Conservation (phyloP, 768 basidiomycete genomes). For the Amanita molliuscula region DNA sequence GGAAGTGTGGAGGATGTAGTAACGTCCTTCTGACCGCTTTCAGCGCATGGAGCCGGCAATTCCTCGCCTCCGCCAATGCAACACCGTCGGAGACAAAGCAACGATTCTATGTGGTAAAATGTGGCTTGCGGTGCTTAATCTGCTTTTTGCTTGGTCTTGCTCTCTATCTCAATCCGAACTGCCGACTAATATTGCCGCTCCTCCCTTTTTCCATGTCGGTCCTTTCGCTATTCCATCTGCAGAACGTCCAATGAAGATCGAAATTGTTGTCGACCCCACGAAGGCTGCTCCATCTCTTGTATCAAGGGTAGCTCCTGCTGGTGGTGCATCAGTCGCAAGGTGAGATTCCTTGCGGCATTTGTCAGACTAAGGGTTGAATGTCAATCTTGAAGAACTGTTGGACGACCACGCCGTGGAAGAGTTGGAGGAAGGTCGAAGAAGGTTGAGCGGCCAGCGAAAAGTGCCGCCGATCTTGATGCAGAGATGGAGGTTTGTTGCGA, state of each 20-base stretch:
- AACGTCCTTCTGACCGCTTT: slow-evolving; percentile 19
- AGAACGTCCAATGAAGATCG: slow-evolving; percentile 99
- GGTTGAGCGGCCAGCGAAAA: slow-evolving; percentile 61
- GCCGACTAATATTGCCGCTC: slow-evolving; percentile 32
- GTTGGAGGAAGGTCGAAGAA: slow-evolving; percentile 31
- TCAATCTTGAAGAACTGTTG: slow-evolving; percentile 11
- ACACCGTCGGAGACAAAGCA: slow-evolving; percentile 29
- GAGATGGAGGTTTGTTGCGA: slow-evolving; percentile 80
- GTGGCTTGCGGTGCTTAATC: slow-evolving; percentile 29
- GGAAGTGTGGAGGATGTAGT: slow-evolving; percentile 13
- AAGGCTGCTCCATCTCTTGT: slow-evolving; percentile 50
- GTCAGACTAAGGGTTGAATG: slow-evolving; percentile 18
- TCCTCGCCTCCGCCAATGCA: neutral
- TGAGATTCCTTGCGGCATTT: slow-evolving; percentile 13
- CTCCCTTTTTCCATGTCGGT: slow-evolving; percentile 31
- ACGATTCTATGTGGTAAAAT: slow-evolving; percentile 27
- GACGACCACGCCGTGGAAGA: slow-evolving; percentile 31
- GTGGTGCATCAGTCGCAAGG: slow-evolving; percentile 28
- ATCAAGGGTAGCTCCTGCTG: slow-evolving; percentile 75
- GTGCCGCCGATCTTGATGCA: slow-evolving; percentile 86
- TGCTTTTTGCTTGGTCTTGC: slow-evolving; percentile 28
- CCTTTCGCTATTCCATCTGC: slow-evolving; percentile 22
- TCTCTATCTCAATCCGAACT: slow-evolving; percentile 26
- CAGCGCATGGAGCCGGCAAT: slow-evolving; percentile 11
- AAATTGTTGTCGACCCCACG: slow-evolving; percentile 88